Percentiles rank a stretch among this genome's conserved stretches.
Evolutionary conservation across 768 basidiomycete species (phyloP).

Genomic region (Russula dissimulans): DNA sequence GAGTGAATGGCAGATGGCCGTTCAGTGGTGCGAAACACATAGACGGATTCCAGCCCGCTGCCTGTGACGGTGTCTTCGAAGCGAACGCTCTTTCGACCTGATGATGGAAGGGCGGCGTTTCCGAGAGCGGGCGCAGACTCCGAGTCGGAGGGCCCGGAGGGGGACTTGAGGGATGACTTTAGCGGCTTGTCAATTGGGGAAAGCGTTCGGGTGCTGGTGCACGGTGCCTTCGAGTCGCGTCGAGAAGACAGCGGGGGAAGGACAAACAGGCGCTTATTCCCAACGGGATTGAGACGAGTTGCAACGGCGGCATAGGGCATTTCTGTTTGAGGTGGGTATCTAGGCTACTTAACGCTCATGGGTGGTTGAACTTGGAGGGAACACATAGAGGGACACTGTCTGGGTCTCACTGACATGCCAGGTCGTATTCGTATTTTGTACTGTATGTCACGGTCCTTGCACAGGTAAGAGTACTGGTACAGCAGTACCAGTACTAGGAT

Average conservation of each 20-base stretch:
- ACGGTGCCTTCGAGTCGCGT: not conserved
- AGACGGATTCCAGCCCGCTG: not conserved
- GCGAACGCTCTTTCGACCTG: not conserved
- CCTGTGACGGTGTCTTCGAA: constrained; percentile 3
- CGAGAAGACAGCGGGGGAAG: not conserved
- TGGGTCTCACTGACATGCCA: no score
- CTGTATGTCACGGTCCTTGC: not conserved
- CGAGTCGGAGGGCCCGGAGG: not conserved
- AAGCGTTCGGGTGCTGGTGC: no score
- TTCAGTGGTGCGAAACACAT: not conserved
- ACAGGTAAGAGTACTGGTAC: no score
- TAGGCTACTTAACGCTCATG: not conserved
- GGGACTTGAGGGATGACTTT: not conserved
- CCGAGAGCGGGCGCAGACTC: not conserved
- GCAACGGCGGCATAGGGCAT: constrained; percentile 1
- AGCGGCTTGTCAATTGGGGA: not conserved
- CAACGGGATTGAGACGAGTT: not conserved
- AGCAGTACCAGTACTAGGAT: not conserved
- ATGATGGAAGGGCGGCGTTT: not conserved
- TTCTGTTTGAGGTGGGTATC: not conserved
- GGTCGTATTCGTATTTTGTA: not conserved
- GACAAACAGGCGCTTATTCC: no score
- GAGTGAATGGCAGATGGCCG: constrained; percentile 4
- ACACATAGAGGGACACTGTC: not conserved
- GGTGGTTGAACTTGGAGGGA: not conserved